These are phyloP conservation scores for Dothideomycetes sp. DNA, from an alignment of 2,329 filamentous ascomycete species.

Conservation along the genomic window DNA sequence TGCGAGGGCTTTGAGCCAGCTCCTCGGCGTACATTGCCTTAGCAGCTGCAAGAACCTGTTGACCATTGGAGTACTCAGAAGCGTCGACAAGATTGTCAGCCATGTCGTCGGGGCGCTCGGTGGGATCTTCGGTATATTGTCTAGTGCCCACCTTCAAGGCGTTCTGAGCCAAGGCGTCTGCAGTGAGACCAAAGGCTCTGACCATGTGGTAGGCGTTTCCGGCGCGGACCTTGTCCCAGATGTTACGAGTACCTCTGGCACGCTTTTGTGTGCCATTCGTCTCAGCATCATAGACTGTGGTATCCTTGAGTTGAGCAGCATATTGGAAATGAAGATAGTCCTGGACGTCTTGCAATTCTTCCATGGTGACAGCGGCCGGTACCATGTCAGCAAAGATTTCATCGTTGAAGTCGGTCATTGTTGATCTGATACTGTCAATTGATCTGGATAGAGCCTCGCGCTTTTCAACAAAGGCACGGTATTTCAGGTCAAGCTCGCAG, in stretches of 20 bases:
- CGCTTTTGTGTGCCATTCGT: slow-evolving; percentile 63
- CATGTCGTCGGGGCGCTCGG: slow-evolving; percentile 71
- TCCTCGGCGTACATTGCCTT: slow-evolving; percentile 89
- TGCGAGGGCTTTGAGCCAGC: slow-evolving; percentile 73
- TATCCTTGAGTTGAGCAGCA: slow-evolving; percentile 69
- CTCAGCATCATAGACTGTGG: slow-evolving; percentile 54
- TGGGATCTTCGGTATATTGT: slow-evolving; percentile 75
- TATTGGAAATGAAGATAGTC: slow-evolving; percentile 97
- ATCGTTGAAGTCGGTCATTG: slow-evolving; percentile 54
- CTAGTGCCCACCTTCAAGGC: slow-evolving; percentile 69
- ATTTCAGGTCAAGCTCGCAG: slow-evolving; percentile 89
- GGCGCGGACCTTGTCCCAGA: slow-evolving; percentile 77
- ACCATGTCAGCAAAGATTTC: slow-evolving; percentile 72
- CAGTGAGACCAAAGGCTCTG: slow-evolving; percentile 78
- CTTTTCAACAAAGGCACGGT: slow-evolving; percentile 85
- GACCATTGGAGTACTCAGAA: slow-evolving; percentile 64
- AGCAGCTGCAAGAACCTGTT: slow-evolving; percentile 67
- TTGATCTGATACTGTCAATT: slow-evolving; percentile 36
- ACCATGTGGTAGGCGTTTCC: slow-evolving; percentile 75
- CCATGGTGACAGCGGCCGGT: slow-evolving; percentile 71
- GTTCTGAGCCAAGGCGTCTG: slow-evolving; percentile 82
- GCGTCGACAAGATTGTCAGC: slow-evolving; percentile 68
- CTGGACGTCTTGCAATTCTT: slow-evolving; percentile 92
- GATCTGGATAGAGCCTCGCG: slow-evolving; percentile 74
- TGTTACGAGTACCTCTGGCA: slow-evolving; percentile 69